Base-by-base conservation (phyloP, 495 filamentous ascomycete genomes). In the Lepidopterella palustris region DNA sequence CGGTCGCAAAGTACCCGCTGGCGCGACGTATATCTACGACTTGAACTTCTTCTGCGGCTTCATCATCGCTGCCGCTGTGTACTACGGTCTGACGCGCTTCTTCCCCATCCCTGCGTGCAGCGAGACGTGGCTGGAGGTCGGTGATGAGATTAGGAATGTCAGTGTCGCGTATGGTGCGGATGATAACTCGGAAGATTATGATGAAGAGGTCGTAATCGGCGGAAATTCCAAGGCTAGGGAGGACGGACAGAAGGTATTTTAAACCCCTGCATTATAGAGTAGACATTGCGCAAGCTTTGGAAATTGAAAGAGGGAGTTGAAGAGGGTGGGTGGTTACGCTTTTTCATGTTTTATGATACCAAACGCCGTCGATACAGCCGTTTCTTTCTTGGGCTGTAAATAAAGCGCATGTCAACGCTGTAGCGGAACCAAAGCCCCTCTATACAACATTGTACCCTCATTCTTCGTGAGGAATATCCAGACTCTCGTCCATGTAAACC, bases 21-120 rank as follows among this genome's bases (percentile, higher is more conserved):
- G 88, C 4, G 92, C 92, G 0, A 82, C 82, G 10, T 95, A 95
- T 69, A 84, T 96, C 58, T 97, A 95, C 77, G 87, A 87, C 67
- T 65, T 97, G 59, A 96, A 95, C 69, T 97, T 90, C 75, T 92
- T 97, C 72, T 80, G 80, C 39, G 92, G 92, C 0, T 87, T 95
- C 66, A 76, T 89, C 29, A 81, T 96, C 26, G 83, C 90, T 0
- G 69, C 74, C 1, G 74, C 52, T 0, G 72, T 82, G n/a, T 97
- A 97, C 73, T 92, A 78, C 67, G 54, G 70, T 0, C 75, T 96
- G 8, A 89, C 84, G 65, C 79, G 75, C 57, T 8, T 88, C 25
- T 88, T 74, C 63, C 91, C 90, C 0, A 73, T 96, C 15, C 87
- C 87, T 4, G 90, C 85, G 18, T 82, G 76, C 35, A 91, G 85